Base-by-base conservation (phyloP, 1,284 basidiomycete genomes). In the Agaricales sp. region DNA sequence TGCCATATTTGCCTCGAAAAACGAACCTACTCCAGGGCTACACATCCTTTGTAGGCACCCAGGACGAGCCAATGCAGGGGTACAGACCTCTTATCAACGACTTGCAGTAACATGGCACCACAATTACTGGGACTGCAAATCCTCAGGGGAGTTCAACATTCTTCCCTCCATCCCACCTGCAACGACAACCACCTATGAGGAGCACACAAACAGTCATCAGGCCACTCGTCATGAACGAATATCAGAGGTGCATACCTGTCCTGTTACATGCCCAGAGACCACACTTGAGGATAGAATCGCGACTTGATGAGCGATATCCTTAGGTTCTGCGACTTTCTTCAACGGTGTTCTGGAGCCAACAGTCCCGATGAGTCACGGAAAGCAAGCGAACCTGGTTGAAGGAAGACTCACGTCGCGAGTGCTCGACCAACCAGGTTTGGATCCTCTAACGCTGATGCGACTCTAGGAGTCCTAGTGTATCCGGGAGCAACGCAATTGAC, bases 401-500 rank as follows among this genome's bases (percentile, higher is more conserved):
- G 3, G 35, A n/a, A 30, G 3, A 66, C 78, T 54, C 59, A 85
- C 82, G 80, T 82, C 20, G 82, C 82, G 12, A 85, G 62, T 3
- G 80, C 75, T 1, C 67, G 69, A 56, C 78, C 80, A 18, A 74
- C 59, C 8, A 67, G 60, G n/a, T 61, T 47, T 0, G 67, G 71
- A 55, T 74, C 66, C 50, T 71, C 64, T 46, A 82, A 60, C 1
- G 69, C 65, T 22, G 68, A 63, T 50, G 65, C 71, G 0, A 73
- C 80, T 78, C 79, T 77, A 0, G 75, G 71, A 13, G 83, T 85
- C 52, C 63, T 70, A 3, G 80, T 77, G 82, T 82, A 88, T 4
- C 84, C 85, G 3, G 86, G 86, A 0, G 76, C 81, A 18, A 88
- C 70, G 46, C 71, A 71, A 55, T 88, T 88, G n/a, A 87, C 83